Percentiles rank a stretch among this genome's conserved stretches.
phyloP scores from a whole-genome alignment of 2,329 filamentous ascomycete species.

The Colletotrichum acutatum region DNA sequence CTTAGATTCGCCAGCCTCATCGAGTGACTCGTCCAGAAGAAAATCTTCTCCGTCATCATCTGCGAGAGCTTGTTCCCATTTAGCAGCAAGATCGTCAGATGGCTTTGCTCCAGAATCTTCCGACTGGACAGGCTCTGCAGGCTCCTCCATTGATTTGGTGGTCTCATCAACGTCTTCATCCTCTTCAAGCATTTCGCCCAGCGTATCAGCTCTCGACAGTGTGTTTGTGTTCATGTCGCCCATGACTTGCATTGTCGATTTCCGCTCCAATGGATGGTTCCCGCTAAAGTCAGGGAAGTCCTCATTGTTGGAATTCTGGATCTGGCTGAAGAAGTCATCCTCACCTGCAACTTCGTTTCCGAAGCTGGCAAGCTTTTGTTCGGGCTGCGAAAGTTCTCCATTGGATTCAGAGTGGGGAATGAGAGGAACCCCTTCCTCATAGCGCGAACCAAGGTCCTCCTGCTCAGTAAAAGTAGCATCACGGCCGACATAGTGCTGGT shows the following conservation, averaged over 20 bases:
- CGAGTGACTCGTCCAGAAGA: constrained; percentile 66
- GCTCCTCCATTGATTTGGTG: neutral
- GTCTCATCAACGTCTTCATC: constrained; percentile 38
- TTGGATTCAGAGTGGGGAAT: constrained; percentile 54
- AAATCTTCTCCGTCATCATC: constrained; percentile 77
- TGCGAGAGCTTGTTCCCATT: constrained; percentile 85
- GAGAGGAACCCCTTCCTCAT: constrained; percentile 76
- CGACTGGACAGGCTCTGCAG: constrained; percentile 19
- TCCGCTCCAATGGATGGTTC: constrained; percentile 65
- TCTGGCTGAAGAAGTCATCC: constrained; percentile 72
- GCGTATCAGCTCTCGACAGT: constrained; percentile 38
- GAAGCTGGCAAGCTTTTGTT: constrained; percentile 43
- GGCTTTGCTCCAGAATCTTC: constrained; percentile 39
- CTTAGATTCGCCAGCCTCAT: constrained; percentile 52
- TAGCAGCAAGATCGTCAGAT: constrained; percentile 77
- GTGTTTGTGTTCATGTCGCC: constrained; percentile 55
- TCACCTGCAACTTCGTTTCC: constrained; percentile 58
- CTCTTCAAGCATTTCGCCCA: constrained; percentile 46
- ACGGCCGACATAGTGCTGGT: constrained; percentile 54
- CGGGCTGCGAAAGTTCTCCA: constrained; percentile 38
- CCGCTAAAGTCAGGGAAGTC: constrained; percentile 39
- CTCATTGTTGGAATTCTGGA: constrained; percentile 48
- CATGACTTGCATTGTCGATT: constrained; percentile 77
- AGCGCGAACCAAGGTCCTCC: constrained; percentile 67
- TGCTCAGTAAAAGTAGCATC: constrained; percentile 53